Evolutionary conservation across 805 yeast genomes (phyloP), one percentile per base, ranked within the genome.

Genomic region (Millerozyma miso): DNA sequence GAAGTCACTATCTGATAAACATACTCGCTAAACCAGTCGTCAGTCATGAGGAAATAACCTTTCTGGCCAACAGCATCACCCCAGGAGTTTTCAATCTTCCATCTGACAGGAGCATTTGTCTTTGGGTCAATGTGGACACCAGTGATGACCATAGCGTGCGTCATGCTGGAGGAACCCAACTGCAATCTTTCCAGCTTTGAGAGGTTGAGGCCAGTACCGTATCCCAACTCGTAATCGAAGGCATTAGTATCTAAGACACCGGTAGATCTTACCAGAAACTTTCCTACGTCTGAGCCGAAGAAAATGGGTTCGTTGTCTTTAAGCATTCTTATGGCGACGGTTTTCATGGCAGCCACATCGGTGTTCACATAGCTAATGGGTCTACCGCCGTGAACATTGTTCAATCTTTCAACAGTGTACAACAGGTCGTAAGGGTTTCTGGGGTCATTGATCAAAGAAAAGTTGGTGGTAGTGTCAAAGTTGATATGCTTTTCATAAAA

Each of bases 281-380:
- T 82, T 18, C 91, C 93, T n/a, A 90, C 87, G 61, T 88, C 95
- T 14, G 90, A 82, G 10, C 96, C 96, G 57, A 88, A 88, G 69
- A 88, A 88, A 4, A 88, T 87, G 0, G 95, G 84, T 67, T 84
- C 84, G 63, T 85, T 81, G 47, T 70, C 72, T 65, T 83, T 76
- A 56, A 88, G 75, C 65, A 88, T 79, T 54, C 77, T 74, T 32
- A 86, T 78, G 20, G 87, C 85, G 38, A 81, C 71, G 26, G 71
- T 55, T 36, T 88, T 78, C 43, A 88, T 67, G 6, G 67, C 67
- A 14, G 75, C 75, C 45, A 82, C 75, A 34, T 80, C 81, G 41
- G 80, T 70, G 60, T 88, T 88, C 54, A 88, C 73, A 58, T 88
- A 88, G 37, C 76, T 71, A 29, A 87, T 88, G 31, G 77, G 78